Evolutionary conservation across 305 asterid species (phyloP).

Genomic region (Fraxinus latifolia): DNA sequence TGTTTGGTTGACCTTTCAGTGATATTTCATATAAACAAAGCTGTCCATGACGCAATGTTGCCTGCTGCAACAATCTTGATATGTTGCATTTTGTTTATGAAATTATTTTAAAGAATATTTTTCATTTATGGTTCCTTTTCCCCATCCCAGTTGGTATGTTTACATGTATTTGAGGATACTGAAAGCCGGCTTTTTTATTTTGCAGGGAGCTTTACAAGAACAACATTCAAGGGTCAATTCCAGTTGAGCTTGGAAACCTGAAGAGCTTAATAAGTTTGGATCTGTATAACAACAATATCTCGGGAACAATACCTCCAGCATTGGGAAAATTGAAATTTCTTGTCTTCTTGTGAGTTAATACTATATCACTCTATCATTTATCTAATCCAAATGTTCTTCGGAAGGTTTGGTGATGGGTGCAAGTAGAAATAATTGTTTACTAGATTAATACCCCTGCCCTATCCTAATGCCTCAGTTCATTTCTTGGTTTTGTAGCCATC

Average conservation of each 20-base stretch:
- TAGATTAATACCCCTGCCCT: conserved; percentile 5
- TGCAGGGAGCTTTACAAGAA: conserved; percentile 90
- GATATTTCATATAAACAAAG: neutral
- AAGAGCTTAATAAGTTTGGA: conserved; percentile 91
- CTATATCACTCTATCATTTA: conserved; percentile 3
- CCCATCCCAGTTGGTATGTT: neutral
- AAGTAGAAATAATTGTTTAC: neutral
- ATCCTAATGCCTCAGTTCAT: conserved; percentile 3
- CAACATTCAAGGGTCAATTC: conserved; percentile 73
- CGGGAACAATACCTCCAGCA: conserved; percentile 69
- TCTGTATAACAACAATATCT: conserved; percentile 79
- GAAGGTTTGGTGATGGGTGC: conserved; percentile 13
- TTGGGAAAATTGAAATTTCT: conserved; percentile 77
- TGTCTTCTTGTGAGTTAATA: conserved; percentile 70
- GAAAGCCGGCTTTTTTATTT: conserved; percentile 13
- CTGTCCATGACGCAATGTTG: neutral
- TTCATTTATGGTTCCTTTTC: conserved; percentile 12
- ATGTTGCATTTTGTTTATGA: conserved; percentile 2
- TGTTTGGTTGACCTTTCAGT: conserved; percentile 2
- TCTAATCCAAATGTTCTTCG: conserved; percentile 12
- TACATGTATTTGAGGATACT: conserved; percentile 4
- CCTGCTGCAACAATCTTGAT: conserved; percentile 8
- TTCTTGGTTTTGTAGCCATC: neutral
- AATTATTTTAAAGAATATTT: conserved; percentile 2
- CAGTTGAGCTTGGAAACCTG: conserved; percentile 82